A percentile compares a stretch with the other conserved stretches of the same genome.
Evolutionary conservation across 371 early-diverging fungal genomes (phyloP).

Genomic region (Enterocytospora artemiae): DNA sequence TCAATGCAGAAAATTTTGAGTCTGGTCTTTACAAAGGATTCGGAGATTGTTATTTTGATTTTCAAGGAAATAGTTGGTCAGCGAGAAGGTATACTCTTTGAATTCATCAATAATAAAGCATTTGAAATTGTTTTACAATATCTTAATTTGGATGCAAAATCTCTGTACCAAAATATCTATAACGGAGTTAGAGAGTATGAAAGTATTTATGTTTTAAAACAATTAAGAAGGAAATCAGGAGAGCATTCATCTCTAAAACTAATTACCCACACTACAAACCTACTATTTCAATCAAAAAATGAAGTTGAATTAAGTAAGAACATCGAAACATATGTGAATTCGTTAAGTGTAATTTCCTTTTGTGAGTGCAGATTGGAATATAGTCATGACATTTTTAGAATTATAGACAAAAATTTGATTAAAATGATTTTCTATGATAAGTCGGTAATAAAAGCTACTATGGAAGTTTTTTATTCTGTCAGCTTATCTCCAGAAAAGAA

Average conservation of each 20-base stretch:
- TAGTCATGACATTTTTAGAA: conserved; percentile 8
- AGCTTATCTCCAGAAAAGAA: conserved; percentile 29
- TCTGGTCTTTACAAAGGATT: conserved; percentile 30
- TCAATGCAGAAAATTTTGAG: conserved; percentile 24
- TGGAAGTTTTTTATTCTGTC: conserved; percentile 30
- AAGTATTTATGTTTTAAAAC: conserved; percentile 13
- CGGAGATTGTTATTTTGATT: conserved; percentile 16
- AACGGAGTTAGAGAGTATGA: conserved; percentile 3
- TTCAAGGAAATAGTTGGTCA: conserved; percentile 14
- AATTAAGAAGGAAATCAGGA: neutral
- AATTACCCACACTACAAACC: conserved; percentile 1
- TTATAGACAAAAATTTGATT: conserved; percentile 25
- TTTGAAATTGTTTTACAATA: conserved; percentile 7
- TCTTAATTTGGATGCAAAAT: conserved; percentile 2
- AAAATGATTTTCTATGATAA: conserved; percentile 47
- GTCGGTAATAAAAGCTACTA: conserved; percentile 17
- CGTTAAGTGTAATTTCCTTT: neutral
- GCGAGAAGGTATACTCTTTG: conserved; percentile 1
- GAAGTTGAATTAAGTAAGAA: conserved; percentile 14
- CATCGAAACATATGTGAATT: conserved; percentile 32
- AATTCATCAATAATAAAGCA: conserved; percentile 19
- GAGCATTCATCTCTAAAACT: neutral
- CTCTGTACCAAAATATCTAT: conserved; percentile 4
- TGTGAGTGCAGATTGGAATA: neutral
- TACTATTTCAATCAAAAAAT: conserved; percentile 22